Conservation (phyloP, 2,329 filamentous ascomycete genomes). For the Myotisia sp. region DNA sequence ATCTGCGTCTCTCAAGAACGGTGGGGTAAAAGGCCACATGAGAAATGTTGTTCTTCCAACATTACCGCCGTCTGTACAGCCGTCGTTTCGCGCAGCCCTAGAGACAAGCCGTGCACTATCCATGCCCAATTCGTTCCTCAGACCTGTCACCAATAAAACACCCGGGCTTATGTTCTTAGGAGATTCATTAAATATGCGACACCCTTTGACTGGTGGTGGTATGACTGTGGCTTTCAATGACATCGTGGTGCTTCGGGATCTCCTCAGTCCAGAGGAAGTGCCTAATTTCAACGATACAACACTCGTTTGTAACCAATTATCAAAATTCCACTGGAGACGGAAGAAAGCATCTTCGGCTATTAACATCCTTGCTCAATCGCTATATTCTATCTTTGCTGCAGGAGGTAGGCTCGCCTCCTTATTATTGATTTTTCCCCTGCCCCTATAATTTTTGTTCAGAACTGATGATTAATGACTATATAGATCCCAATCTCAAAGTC, state of each 20-base stretch:
- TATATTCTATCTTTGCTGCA: constrained; percentile 84
- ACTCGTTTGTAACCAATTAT: constrained; percentile 54
- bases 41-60: constrained; percentile 63
- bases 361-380: constrained; percentile 91
- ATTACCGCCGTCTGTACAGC: constrained; percentile 56
- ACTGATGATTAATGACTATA: constrained; percentile 4
- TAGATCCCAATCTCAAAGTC: constrained; percentile 56
- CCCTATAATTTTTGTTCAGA: constrained; percentile 5
- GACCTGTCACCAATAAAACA: constrained; percentile 56
- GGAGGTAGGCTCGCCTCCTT: constrained; percentile 35
- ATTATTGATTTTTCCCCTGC: background rate
- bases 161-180: constrained; percentile 70
- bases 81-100: constrained; percentile 61
- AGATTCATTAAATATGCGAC: constrained; percentile 98
- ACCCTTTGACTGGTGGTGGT: constrained; percentile 87
- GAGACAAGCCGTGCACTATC: constrained; percentile 64
- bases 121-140: constrained; percentile 95
- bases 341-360: constrained; percentile 75
- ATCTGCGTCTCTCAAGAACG: constrained; percentile 55
- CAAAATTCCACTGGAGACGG: constrained; percentile 69
- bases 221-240: constrained; percentile 98
- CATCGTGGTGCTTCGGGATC: constrained; percentile 58
- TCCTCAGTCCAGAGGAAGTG: constrained; percentile 56
- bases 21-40: constrained; percentile 77
- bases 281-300: constrained; percentile 54